Evolutionary conservation across 345 rosid genomes (phyloP), one percentile per base, ranked within the genome.

Genomic region (Eutrema yunnanense): DNA sequence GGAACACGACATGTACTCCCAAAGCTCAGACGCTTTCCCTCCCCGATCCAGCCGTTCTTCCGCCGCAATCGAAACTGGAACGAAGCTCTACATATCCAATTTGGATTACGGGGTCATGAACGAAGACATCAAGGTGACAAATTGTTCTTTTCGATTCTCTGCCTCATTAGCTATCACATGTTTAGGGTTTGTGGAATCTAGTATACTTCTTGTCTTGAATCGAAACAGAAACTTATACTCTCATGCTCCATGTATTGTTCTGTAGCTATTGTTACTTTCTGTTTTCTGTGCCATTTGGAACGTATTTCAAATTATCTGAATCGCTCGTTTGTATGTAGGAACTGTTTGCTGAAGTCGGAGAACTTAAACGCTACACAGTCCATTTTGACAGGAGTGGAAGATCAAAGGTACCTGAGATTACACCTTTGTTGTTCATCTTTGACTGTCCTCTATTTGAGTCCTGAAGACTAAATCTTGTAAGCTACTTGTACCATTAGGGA

Each of bases 351-450:
- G 98, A 95, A 80, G 97, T 92, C 1, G 98, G 99, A 29, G 99
- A 95, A 61, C 77, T 95, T 82, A 95, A 95, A 78, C 96, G 94
- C 29, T 85, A 82, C 66, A 59, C 90, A 2, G 74, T 95, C 61
- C 97, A 90, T 77, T 92, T 90, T 54, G 99, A 95, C 59, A 82
- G 92, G 83, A 90, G 96, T 46, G 98, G 99, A 73, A 88, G 99
- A 88, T 92, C 96, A 53, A 88, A 90, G 99, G 97, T 94, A 92
- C 69, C 65, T 74, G 79, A 72, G 77, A 67, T 79, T 73, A 72
- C 64, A 60, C 69, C 76, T 78, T 81, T 73, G 65, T 71, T 7
- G 3, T 22, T 48, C 50, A 13, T 38, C 22, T 26, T 56, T 63
- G 49, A 13, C 50, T 27, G 13, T 19, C 3, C 19, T 19, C 1